Percentiles rank a stretch among this genome's conserved stretches.
These are phyloP conservation scores for Cetraspora pellucida DNA, from an alignment of 192 early-diverging fungal genomes.

Conservation along the genomic window DNA sequence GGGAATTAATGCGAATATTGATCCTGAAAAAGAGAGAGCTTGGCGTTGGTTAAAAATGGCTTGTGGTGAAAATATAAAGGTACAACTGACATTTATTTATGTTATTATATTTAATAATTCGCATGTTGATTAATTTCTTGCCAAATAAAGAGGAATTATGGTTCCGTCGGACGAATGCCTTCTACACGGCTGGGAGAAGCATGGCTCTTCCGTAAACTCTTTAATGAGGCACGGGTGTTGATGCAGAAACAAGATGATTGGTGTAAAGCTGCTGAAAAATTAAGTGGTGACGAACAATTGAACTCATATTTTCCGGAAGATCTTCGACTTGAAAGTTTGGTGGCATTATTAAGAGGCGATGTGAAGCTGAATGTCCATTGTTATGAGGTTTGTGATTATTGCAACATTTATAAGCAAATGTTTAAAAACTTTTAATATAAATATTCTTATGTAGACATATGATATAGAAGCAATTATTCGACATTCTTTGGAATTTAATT, in stretches of 20 bases:
- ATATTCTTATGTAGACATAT: constrained; percentile 38
- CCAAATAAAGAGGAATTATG: too few relatives aligned
- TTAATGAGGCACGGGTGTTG: constrained; percentile 53
- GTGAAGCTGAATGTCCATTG: constrained; percentile 76
- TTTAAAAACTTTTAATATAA: not conserved
- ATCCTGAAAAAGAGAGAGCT: constrained; percentile 36
- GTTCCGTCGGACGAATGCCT: constrained; percentile 29
- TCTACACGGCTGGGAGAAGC: constrained; percentile 63
- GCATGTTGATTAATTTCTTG: too few relatives aligned
- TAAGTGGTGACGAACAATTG: constrained; percentile 47
- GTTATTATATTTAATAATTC: too few relatives aligned
- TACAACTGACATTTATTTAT: not conserved
- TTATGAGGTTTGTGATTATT: constrained; percentile 46
- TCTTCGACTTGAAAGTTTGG: constrained; percentile 61
- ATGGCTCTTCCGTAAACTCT: constrained; percentile 66
- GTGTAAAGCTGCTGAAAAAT: constrained; percentile 47
- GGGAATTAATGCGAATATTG: constrained; percentile 57
- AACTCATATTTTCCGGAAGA: constrained; percentile 61
- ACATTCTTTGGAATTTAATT: constrained; percentile 71
- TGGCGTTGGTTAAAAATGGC: constrained; percentile 85
- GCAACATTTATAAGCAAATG: not conserved
- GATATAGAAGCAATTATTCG: constrained; percentile 77
- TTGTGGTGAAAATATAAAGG: constrained; percentile 80
- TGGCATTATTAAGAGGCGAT: constrained; percentile 70
- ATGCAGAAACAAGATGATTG: constrained; percentile 61